A percentile compares a stretch with the other conserved stretches of the same genome.
Conservation (phyloP, 2,329 filamentous ascomycete genomes). For the Phialophora macrospora region DNA sequence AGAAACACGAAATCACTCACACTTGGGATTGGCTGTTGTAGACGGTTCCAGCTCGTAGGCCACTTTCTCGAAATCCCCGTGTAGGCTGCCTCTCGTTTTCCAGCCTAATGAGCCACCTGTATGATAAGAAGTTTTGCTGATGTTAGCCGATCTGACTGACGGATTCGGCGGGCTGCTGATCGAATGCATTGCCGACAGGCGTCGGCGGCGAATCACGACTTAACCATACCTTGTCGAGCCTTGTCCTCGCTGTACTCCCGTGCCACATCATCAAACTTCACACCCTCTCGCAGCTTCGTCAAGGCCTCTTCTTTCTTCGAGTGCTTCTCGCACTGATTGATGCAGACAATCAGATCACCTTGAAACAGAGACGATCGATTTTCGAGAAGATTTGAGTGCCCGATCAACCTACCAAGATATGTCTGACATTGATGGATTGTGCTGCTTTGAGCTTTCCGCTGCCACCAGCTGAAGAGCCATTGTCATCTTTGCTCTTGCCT, state of each 20-base stretch:
- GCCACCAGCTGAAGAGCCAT: conserved; percentile 41
- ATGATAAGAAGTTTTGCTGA: conserved; percentile 26
- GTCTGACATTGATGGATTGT: conserved; percentile 67
- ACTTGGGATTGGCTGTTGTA: conserved; percentile 63
- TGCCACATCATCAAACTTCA: conserved; percentile 69
- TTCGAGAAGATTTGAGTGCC: background rate
- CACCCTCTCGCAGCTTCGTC: conserved; percentile 62
- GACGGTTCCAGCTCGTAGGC: conserved; percentile 67
- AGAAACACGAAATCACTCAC: conserved; percentile 28
- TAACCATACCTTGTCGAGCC: conserved; percentile 58
- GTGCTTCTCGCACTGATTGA: conserved; percentile 63
- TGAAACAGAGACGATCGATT: background rate
- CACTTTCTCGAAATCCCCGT: conserved; percentile 65
- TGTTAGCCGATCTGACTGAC: conserved; percentile 18
- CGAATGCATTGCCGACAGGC: conserved; percentile 6
- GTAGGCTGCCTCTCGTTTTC: conserved; percentile 63
- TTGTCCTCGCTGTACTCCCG: conserved; percentile 70
- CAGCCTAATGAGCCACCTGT: conserved; percentile 66
- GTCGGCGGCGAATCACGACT: conserved; percentile 8
- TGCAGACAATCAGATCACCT: conserved; percentile 5
- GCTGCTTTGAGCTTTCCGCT: conserved; percentile 59
- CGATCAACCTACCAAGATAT: conserved; percentile 60
- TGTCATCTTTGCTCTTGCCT: conserved; percentile 49
- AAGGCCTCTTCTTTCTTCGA: conserved; percentile 69
- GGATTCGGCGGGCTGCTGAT: conserved; percentile 14